These are phyloP conservation scores for Cymbidium sinense DNA, from an alignment of 106 monocot species.

Conservation along the genomic window DNA sequence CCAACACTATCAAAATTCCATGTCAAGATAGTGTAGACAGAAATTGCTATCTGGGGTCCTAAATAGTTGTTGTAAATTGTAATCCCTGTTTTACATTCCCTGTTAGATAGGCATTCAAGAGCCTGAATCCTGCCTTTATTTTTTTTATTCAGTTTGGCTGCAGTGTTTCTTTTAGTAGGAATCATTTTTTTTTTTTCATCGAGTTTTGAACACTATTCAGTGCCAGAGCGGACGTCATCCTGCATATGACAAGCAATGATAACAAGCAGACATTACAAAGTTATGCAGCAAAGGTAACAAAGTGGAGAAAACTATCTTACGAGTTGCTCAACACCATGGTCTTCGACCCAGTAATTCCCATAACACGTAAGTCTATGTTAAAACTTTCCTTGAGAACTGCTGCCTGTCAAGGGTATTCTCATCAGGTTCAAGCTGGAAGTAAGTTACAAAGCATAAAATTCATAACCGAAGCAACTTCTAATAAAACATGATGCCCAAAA, in stretches of 20 bases:
- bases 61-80: no score
- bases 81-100: no score
- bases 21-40: no score
- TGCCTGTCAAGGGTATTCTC: constrained; percentile 39
- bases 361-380: constrained; percentile 96
- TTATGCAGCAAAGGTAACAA: not conserved
- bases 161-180: no score
- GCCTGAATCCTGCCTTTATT: no score
- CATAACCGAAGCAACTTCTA: not conserved
- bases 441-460: not conserved
- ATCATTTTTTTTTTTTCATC: no score
- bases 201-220: no score
- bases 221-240: no score
- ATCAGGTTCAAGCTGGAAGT: constrained; percentile 4
- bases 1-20: no score
- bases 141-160: no score
- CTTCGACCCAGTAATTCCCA: constrained; percentile 87
- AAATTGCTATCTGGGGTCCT: no score
- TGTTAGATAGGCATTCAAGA: no score
- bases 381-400: constrained; percentile 82
- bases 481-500: not conserved
- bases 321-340: constrained; percentile 76
- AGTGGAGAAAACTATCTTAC: constrained; percentile 43
- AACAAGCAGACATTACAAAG: not conserved
- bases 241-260: not conserved